Evolutionary conservation across 805 yeast species (phyloP).

Genomic region (Priceomyces haplophilus): DNA sequence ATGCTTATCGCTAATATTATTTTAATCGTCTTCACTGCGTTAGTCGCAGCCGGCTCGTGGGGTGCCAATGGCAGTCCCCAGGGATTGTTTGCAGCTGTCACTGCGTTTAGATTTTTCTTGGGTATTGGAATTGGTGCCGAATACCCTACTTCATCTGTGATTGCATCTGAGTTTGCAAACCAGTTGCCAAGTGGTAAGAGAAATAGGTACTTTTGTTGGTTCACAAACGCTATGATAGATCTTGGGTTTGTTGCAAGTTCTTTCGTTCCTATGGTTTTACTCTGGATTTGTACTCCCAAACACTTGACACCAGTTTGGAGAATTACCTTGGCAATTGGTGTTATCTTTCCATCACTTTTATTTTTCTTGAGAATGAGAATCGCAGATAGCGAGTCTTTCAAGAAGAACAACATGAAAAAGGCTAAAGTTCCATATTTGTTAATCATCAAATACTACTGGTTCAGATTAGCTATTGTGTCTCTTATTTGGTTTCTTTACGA

Average conservation of each 20-base stretch:
- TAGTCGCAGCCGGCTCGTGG: constrained; percentile 81
- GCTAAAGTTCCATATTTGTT: constrained; percentile 64
- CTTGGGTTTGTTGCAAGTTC: constrained; percentile 79
- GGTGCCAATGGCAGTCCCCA: constrained; percentile 65
- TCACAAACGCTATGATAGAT: constrained; percentile 87
- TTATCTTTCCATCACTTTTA: constrained; percentile 76
- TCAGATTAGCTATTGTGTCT: constrained; percentile 66
- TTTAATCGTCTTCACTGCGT: constrained; percentile 71
- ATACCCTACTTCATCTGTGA: constrained; percentile 90
- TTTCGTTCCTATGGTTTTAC: constrained; percentile 79
- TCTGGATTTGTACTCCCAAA: constrained; percentile 74
- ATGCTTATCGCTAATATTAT: constrained; percentile 77
- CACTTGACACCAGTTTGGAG: constrained; percentile 89
- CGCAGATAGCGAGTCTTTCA: constrained; percentile 69
- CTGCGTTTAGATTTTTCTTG: constrained; percentile 79
- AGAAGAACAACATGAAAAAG: constrained; percentile 64
- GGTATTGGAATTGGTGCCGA: constrained; percentile 95
- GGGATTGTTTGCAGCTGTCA: constrained; percentile 81
- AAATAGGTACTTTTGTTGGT: constrained; percentile 86
- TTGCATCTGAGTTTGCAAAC: constrained; percentile 88
- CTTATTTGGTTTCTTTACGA: constrained; percentile 90
- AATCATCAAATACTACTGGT: constrained; percentile 79
- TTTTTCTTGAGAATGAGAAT: constrained; percentile 75
- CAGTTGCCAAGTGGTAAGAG: constrained; percentile 76
- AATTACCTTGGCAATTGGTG: constrained; percentile 85